Evolutionary conservation across 176 grass and related monocot species (phyloP).

Genomic region (Musa acuminata): DNA sequence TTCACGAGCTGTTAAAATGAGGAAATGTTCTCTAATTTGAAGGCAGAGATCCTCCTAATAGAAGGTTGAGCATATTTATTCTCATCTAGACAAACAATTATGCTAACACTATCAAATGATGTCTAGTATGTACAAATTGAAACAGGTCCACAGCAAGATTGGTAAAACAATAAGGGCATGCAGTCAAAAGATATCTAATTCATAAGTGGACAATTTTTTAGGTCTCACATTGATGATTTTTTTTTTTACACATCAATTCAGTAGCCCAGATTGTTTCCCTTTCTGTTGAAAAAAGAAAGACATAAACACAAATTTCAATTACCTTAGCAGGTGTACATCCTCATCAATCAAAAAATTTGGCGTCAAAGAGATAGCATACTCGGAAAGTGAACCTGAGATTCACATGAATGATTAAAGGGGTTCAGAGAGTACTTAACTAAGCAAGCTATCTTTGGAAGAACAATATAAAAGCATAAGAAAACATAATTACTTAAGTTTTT

Average conservation of each 20-base stretch:
- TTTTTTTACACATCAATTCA: background rate
- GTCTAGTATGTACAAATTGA: no score
- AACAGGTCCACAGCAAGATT: no score
- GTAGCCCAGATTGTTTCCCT: background rate
- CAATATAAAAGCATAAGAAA: slow-evolving; percentile 14
- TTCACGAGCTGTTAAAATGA: no score
- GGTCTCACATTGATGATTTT: no score
- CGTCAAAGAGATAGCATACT: slow-evolving; percentile 70
- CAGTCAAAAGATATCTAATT: background rate
- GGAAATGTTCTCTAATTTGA: no score
- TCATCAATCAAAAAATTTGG: slow-evolving; percentile 76
- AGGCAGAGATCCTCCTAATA: no score
- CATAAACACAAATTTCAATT: slow-evolving; percentile 8
- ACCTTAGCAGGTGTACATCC: slow-evolving; percentile 84
- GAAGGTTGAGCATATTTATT: no score
- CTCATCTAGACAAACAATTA: no score
- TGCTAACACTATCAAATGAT: no score
- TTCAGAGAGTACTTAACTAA: background rate
- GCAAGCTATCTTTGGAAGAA: background rate
- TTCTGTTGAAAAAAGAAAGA: slow-evolving; percentile 5
- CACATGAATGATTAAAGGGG: background rate
- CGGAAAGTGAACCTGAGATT: slow-evolving; percentile 63
- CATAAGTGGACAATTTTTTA: background rate
- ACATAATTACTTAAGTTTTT: slow-evolving; percentile 66
- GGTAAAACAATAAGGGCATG: no score